phyloP scores from a whole-genome alignment of 2,329 filamentous ascomycete species.

The Taxawa tesnikishii region DNA sequence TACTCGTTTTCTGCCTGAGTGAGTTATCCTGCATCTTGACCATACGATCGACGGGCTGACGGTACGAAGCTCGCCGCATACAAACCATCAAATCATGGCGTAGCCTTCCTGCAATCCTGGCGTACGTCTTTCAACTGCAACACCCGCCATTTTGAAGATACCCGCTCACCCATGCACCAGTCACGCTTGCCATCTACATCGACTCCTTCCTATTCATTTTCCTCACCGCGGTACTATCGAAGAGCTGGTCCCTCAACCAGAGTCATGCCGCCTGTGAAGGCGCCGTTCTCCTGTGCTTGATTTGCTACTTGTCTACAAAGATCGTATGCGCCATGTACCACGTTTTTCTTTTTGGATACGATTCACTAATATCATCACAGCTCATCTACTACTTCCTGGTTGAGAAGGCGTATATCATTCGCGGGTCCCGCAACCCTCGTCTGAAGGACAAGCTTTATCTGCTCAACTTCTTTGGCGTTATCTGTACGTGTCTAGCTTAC shows the following conservation, averaged over 20 bases:
- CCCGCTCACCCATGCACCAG: background rate
- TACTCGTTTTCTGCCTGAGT: background rate
- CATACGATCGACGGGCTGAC: background rate
- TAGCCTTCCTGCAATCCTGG: background rate
- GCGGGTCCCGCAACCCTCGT: background rate
- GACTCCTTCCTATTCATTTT: conserved; percentile 3
- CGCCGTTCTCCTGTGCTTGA: conserved; percentile 2
- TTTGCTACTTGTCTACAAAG: background rate
- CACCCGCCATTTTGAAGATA: too few species aligned
- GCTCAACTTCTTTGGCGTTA: conserved; percentile 2
- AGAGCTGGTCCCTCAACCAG: conserved; percentile 1
- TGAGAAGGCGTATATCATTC: conserved; percentile 2
- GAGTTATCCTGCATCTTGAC: background rate
- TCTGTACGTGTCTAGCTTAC: too few species aligned
- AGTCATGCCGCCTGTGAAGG: background rate
- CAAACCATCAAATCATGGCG: background rate
- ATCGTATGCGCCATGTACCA: background rate
- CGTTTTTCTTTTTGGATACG: background rate
- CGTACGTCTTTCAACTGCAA: too few species aligned
- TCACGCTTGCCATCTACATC: conserved; percentile 2
- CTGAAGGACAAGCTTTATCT: conserved; percentile 3
- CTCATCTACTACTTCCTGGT: background rate
- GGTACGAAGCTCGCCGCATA: conserved; percentile 1
- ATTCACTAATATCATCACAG: background rate
- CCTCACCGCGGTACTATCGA: conserved; percentile 1